phyloP scores from a whole-genome alignment of 257 asterid genomes.

The Thymus mandschuricus region DNA sequence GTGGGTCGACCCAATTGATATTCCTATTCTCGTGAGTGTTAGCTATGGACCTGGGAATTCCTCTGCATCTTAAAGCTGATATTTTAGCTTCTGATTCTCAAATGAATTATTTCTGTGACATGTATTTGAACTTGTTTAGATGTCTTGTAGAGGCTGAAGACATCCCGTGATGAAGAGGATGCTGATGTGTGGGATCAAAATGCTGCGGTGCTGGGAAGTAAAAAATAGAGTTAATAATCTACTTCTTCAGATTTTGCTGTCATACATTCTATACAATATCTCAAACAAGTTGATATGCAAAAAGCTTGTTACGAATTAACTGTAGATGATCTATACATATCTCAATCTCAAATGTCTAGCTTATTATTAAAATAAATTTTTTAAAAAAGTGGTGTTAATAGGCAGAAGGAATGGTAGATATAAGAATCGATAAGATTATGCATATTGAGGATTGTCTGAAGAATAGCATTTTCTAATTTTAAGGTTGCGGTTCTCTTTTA shows the following conservation, averaged over 20 bases:
- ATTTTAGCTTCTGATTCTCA: neutral
- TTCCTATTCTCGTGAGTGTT: neutral
- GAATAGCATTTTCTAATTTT: no score
- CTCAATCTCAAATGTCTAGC: no score
- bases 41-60: neutral
- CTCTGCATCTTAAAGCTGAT: neutral
- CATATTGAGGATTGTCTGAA: no score
- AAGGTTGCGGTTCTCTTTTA: no score
- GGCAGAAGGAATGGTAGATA: no score
- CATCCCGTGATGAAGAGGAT: neutral
- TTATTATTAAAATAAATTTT: no score
- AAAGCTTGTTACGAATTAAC: no score
- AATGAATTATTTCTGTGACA: neutral
- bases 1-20: no score
- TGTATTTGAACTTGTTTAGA: neutral
- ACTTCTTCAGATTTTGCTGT: neutral
- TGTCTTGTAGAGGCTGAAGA: slow-evolving; percentile 29
- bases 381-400: no score
- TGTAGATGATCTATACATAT: no score
- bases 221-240: neutral
- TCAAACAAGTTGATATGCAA: neutral
- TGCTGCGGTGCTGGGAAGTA: neutral
- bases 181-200: neutral
- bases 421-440: no score
- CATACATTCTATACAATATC: no score